These are phyloP conservation scores for Solanum corneliomulleri DNA, from an alignment of 257 asterid species.

Conservation along the genomic window DNA sequence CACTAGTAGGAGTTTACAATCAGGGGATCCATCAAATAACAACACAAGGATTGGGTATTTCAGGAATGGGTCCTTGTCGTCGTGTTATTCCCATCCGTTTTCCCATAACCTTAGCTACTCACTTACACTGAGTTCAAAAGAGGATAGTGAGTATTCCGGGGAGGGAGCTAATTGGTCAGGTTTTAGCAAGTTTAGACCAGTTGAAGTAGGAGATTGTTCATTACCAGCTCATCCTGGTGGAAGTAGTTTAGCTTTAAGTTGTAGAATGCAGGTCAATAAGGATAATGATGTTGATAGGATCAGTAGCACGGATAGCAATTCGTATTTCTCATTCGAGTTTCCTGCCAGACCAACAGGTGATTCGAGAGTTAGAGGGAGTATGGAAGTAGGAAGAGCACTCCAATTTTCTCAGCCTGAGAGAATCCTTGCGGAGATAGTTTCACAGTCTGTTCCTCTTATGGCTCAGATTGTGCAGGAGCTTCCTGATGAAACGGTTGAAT, in stretches of 20 bases:
- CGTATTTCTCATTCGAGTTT: conserved; percentile 73
- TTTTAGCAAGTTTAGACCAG: conserved; percentile 78
- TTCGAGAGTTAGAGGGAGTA: conserved; percentile 36
- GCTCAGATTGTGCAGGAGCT: conserved; percentile 66
- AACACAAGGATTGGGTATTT: conserved; percentile 58
- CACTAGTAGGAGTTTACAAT: conserved; percentile 52
- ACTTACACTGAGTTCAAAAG: conserved; percentile 59
- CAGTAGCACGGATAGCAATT: conserved; percentile 52
- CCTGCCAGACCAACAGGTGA: conserved; percentile 62
- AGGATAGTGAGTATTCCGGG: conserved; percentile 42
- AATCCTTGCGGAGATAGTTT: conserved; percentile 59
- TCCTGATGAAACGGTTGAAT: conserved; percentile 53
- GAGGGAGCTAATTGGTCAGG: conserved; percentile 91
- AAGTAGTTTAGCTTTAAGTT: conserved; percentile 25
- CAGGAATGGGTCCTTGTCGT: conserved; percentile 64
- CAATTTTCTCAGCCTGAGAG: conserved; percentile 45
- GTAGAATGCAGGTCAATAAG: conserved; percentile 28
- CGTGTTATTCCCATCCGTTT: conserved; percentile 54
- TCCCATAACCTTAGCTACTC: conserved; percentile 96
- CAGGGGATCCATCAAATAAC: conserved; percentile 51
- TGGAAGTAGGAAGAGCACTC: conserved; percentile 27
- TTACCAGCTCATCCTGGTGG: conserved; percentile 42
- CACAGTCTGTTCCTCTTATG: conserved; percentile 52
- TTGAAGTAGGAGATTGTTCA: conserved; percentile 72
- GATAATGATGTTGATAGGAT: conserved; percentile 53